Conservation (phyloP, 768 basidiomycete species). For the Russula sp. region DNA sequence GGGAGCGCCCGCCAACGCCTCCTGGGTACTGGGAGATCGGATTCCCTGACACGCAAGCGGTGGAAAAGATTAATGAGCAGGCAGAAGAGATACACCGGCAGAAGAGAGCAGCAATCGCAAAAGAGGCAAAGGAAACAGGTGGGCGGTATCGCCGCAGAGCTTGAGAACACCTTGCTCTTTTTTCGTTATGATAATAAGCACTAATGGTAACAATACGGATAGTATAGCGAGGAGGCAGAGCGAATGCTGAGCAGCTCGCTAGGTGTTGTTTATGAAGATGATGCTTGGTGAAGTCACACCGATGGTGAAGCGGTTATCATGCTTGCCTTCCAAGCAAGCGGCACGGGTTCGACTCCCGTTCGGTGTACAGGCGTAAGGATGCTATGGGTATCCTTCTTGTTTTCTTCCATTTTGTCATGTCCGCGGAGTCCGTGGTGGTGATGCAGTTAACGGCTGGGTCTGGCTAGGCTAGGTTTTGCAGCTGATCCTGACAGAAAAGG, state of each 20-base stretch:
- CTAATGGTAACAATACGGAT: too few relatives aligned
- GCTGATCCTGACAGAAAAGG: too few relatives aligned
- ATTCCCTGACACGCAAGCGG: conserved; percentile 83
- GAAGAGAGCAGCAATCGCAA: conserved; percentile 53
- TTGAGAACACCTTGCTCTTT: not conserved
- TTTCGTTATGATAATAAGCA: not conserved
- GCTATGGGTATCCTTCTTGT: too few relatives aligned
- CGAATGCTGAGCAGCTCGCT: not conserved
- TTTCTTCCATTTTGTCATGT: too few relatives aligned
- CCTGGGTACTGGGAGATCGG: conserved; percentile 88
- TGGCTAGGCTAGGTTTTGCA: too few relatives aligned
- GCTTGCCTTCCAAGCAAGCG: conserved; percentile 32
- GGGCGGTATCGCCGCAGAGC: conserved; percentile 9
- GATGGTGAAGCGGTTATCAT: conserved; percentile 30
- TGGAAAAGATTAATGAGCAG: conserved; percentile 60
- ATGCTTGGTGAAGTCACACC: not conserved
- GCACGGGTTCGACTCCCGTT: conserved; percentile 28
- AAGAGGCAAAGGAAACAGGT: conserved; percentile 38
- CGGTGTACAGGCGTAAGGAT: conserved; percentile 12
- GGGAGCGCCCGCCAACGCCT: conserved; percentile 67
- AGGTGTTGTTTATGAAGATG: not conserved
- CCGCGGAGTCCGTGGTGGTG: too few relatives aligned
- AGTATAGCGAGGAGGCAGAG: too few relatives aligned
- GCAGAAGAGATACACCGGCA: conserved; percentile 66
- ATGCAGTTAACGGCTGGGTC: too few relatives aligned